Evolutionary conservation across 2,329 filamentous ascomycete species (phyloP).

Genomic region (Alternaria gansuensis): DNA sequence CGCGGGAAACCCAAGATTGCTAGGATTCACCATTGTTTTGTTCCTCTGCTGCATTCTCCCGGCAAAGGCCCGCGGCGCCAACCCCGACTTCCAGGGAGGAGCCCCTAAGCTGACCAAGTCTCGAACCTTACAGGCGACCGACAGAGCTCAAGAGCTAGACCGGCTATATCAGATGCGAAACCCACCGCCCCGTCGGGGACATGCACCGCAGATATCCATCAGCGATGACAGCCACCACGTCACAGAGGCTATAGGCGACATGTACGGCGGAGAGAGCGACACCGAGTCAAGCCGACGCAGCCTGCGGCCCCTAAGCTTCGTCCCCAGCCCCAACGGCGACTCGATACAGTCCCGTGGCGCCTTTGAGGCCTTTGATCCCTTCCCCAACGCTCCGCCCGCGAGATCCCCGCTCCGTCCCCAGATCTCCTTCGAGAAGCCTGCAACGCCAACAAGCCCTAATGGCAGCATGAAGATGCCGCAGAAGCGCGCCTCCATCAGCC

Average conservation of each 20-base stretch:
- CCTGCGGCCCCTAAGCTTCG: constrained; percentile 78
- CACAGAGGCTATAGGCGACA: constrained; percentile 89
- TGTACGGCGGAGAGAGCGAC: constrained; percentile 85
- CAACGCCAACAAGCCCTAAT: constrained; percentile 32
- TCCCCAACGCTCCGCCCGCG: constrained; percentile 53
- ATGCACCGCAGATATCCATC: constrained; percentile 71
- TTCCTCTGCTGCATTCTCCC: constrained; percentile 14
- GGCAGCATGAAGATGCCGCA: constrained; percentile 23
- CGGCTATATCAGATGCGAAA: constrained; percentile 61
- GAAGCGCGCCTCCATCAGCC: constrained; percentile 27
- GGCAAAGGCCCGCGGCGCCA: constrained; percentile 19
- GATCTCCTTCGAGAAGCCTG: constrained; percentile 32
- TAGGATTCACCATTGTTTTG: constrained; percentile 1
- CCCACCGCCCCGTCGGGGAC: constrained; percentile 62
- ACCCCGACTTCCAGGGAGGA: constrained; percentile 9
- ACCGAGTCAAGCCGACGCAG: constrained; percentile 60
- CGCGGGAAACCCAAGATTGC: background rate
- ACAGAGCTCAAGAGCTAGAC: constrained; percentile 58
- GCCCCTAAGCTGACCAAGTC: constrained; percentile 40
- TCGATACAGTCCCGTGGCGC: constrained; percentile 49
- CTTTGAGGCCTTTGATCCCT: constrained; percentile 45
- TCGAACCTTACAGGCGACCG: constrained; percentile 46
- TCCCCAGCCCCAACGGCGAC: constrained; percentile 66
- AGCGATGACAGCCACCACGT: constrained; percentile 94
- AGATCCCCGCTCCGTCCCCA: constrained; percentile 52